Evolutionary conservation across 2,329 filamentous ascomycete species (phyloP), one percentile per base, ranked within the genome.

Genomic region (Herpotrichia juniperi): DNA sequence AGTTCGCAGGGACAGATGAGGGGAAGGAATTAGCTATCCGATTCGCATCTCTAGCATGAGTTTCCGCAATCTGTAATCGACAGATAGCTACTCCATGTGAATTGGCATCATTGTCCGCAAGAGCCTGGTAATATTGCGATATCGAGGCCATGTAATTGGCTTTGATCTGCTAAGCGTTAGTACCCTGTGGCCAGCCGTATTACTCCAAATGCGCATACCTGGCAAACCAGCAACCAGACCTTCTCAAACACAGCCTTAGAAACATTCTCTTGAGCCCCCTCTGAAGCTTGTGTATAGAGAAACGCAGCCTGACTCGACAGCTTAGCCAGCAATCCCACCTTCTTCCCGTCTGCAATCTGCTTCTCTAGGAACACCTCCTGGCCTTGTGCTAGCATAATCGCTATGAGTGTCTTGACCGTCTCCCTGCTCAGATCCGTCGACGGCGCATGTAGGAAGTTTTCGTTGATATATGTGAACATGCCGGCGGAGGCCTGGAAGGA

Each of bases 381-480:
- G 3, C 90, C 93, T 74, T 99, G 94, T 1, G 93, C 96, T 49
- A 99, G 84, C 83, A 91, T 97, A 53, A 99, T 86, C 46, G 88
- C 85, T 69, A 99, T 97, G 59, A 99, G 76, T 0, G 91, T 92
- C 78, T 97, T 97, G 67, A 99, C 91, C 0, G 94, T 99, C 45
- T 99, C 93, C 54, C 94, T 82, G 72, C 93, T 97, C 42, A 99
- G 78, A 69, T 99, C 94, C n/a, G 91, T 93, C 8, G 93, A 97
- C 0, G 96, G 94, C 1, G 94, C 94, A 68, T 99, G 94, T 30
- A 99, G 80, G 72, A 99, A 99, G 78, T 99, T 99, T 77, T 99
- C 94, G 76, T 99, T 99, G 79, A 99, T 99, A 69, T 99, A 99
- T 47, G 93, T 97, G 75, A 97, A 99, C 94, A 99, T 99, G 78